Conservation (phyloP, 257 asterid species). For the Haberlea rhodopensis region DNA sequence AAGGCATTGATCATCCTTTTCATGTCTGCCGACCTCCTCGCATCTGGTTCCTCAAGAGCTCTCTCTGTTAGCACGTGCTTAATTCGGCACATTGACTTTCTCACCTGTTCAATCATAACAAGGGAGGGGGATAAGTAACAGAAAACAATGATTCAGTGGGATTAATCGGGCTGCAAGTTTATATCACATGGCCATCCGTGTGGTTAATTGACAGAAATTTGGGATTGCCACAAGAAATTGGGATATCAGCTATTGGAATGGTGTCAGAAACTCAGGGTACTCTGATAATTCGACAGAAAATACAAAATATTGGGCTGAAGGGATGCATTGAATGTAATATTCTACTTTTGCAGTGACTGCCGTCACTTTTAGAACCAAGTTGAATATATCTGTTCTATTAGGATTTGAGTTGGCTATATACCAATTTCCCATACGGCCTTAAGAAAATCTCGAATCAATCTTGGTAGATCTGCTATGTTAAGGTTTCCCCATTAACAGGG, state of each 20-base stretch:
- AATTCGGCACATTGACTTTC: conserved; percentile 90
- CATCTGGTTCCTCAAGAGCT: conserved; percentile 90
- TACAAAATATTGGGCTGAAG: not conserved
- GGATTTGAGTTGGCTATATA: not conserved
- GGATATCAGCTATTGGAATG: not conserved
- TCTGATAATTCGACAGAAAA: not conserved
- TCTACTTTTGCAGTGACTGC: too few relatives aligned
- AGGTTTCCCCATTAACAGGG: too few relatives aligned
- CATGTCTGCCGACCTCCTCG: conserved; percentile 88
- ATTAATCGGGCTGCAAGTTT: not conserved
- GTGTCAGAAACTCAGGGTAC: not conserved
- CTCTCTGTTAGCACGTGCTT: conserved; percentile 95
- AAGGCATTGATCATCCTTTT: conserved; percentile 84
- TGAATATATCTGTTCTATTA: not conserved
- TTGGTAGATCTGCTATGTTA: too few relatives aligned
- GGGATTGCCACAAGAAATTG: not conserved
- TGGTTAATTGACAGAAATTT: not conserved
- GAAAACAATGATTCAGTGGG: not conserved
- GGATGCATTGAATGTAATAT: not conserved
- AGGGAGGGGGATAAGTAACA: not conserved
- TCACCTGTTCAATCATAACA: conserved; percentile 52
- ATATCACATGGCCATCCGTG: not conserved
- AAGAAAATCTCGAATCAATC: not conserved
- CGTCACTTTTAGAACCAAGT: too few relatives aligned
- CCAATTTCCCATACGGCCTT: not conserved